Evolutionary conservation across 2,329 filamentous ascomycete genomes (phyloP).

Genomic region (Tolypocladium tropicale): DNA sequence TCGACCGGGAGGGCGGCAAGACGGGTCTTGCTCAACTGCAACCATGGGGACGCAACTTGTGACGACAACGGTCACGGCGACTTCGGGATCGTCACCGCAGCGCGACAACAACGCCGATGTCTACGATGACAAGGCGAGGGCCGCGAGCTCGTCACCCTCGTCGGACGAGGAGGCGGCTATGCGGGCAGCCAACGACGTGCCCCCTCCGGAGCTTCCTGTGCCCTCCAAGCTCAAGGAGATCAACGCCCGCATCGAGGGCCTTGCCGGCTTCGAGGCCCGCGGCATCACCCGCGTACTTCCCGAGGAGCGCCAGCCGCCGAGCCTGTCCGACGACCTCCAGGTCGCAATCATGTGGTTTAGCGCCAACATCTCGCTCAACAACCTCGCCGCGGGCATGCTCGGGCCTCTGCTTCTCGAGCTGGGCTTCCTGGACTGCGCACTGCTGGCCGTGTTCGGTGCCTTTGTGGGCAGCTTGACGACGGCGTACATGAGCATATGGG

Average conservation of each 20-base stretch:
- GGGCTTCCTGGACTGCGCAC: conserved; percentile 61
- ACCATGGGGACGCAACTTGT: neutral
- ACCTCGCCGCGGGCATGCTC: conserved; percentile 57
- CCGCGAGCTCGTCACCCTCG: neutral
- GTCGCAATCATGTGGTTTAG: conserved; percentile 33
- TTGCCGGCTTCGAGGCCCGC: conserved; percentile 27
- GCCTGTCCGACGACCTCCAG: conserved; percentile 23
- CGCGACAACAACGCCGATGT: neutral
- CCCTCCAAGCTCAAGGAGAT: conserved; percentile 1
- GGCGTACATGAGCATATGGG: conserved; percentile 69
- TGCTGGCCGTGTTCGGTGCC: conserved; percentile 68
- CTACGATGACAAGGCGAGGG: neutral
- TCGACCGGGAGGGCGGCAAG: neutral
- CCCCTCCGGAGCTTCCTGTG: neutral
- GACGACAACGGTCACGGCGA: neutral
- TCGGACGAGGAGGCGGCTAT: neutral
- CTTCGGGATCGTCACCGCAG: neutral
- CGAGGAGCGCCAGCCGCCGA: conserved; percentile 23
- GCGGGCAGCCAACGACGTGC: neutral
- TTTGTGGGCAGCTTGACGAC: conserved; percentile 62
- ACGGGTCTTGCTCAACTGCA: neutral
- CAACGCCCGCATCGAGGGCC: conserved; percentile 16
- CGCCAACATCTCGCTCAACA: conserved; percentile 33
- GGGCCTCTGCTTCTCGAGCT: conserved; percentile 58
- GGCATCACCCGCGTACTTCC: conserved; percentile 28